Evolutionary conservation across 306 rosid species (phyloP), one percentile per base, ranked within the genome.

Genomic region (Hippophae gyantsensis): DNA sequence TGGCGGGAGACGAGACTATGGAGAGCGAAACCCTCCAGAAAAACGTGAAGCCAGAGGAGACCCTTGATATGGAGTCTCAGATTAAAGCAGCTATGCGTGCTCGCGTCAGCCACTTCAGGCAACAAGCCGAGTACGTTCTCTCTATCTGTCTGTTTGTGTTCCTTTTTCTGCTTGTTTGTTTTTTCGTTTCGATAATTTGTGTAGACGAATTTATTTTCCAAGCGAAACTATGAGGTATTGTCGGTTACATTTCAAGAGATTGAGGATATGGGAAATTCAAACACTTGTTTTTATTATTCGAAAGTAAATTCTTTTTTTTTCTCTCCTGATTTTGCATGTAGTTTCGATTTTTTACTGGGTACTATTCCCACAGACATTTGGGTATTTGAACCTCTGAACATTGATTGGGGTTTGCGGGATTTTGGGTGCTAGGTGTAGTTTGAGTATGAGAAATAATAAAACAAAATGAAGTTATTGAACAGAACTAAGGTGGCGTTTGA

Each of bases 101-200:
- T 13, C 90, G 88, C 69, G 65, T 83, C 72, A n/a, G 81, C 54
- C 73, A 85, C 80, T 85, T 85, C 82, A 89, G 85, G 62, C 79
- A 85, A 52, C 95, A 81, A 73, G 71, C 97, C 48, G 85, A 85
- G 96, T 89, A 52, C 38, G 62, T 14, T 25, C 32, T 13, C 52
- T 48, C 57, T 58, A 41, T 62, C 42, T 66, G 52, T 61, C 58
- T 48, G 47, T 53, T 49, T 48, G 38, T 47, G 3, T 43, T 44
- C 42, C 8, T 18, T 57, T 25, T 55, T 43, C n/a, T 2, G 9
- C 38, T 10, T 9, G 10, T 9, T 64, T 65, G 14, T 0, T 13
- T 9, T 18, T 12, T 6, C 45, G 48, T 40, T 52, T 47, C 13
- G 5, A 42, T 3, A 25, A 5, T 25, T 27, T 46, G 7, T 25